A percentile compares a stretch with the other conserved stretches of the same genome.
Conservation (phyloP, 2,329 filamentous ascomycete species). For the Akanthomyces lecanii region DNA sequence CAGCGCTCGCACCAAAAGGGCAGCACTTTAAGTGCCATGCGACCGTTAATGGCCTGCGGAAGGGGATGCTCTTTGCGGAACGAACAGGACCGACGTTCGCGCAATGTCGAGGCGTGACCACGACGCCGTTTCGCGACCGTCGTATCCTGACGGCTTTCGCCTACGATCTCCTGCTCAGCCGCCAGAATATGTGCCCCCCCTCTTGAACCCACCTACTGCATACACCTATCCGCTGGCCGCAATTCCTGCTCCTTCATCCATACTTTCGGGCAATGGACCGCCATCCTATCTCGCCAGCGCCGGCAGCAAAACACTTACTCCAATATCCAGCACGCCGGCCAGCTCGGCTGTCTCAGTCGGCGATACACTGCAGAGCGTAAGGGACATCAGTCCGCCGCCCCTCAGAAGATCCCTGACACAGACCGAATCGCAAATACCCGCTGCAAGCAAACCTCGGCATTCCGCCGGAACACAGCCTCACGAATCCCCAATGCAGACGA, state of each 20-base stretch:
- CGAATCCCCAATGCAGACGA: background rate
- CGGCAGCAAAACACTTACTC: background rate
- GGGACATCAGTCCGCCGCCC: constrained; percentile 27
- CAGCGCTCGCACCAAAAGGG: background rate
- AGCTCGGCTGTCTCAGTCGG: background rate
- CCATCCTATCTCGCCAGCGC: background rate
- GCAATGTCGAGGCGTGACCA: constrained; percentile 12
- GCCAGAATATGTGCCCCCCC: background rate
- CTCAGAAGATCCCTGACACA: constrained; percentile 22
- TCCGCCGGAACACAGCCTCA: constrained; percentile 19
- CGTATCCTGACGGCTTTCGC: background rate
- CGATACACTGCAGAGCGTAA: background rate
- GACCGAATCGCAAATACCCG: background rate
- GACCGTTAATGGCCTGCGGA: background rate
- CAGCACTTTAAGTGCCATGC: background rate
- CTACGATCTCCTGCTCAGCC: background rate
- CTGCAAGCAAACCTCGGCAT: background rate
- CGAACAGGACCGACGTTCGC: constrained; percentile 1
- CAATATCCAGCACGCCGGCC: background rate
- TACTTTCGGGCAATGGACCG: constrained; percentile 5
- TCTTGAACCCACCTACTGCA: background rate
- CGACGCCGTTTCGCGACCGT: background rate
- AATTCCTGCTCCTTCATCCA: constrained; percentile 2
- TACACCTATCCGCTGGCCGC: background rate
- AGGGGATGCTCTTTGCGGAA: constrained; percentile 13